These are phyloP conservation scores for Suhomyces sp. DNA, from an alignment of 805 yeast genomes.

Conservation along the genomic window DNA sequence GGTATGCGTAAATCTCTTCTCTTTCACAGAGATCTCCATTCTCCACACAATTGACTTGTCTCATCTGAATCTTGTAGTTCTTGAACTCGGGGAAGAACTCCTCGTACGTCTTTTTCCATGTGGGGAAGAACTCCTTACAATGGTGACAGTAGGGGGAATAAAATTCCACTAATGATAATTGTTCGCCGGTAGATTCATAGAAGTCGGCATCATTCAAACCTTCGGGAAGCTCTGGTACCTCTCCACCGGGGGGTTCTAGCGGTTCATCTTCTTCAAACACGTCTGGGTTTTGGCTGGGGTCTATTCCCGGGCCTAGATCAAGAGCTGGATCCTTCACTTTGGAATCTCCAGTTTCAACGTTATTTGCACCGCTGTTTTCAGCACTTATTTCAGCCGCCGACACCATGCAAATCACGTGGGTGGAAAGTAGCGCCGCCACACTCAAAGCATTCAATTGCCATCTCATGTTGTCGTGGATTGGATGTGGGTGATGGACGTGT, in stretches of 20 bases:
- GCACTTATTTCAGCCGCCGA: too few relatives aligned
- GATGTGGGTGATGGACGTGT: too few relatives aligned
- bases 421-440: too few relatives aligned
- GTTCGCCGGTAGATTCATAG: conserved; percentile 46
- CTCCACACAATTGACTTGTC: conserved; percentile 82
- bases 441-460: too few relatives aligned
- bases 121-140: conserved; percentile 77
- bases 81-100: conserved; percentile 46
- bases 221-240: conserved; percentile 41
- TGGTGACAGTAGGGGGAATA: conserved; percentile 88
- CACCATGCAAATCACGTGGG: too few relatives aligned
- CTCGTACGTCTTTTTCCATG: conserved; percentile 69
- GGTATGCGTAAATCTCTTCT: conserved; percentile 65
- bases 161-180: conserved; percentile 79
- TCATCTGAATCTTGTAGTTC: conserved; percentile 50
- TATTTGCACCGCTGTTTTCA: too few relatives aligned
- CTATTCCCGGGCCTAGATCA: background rate
- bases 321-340: too few relatives aligned
- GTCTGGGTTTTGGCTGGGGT: background rate
- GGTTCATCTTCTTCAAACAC: conserved; percentile 1
- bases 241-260: too few relatives aligned
- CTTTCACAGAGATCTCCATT: conserved; percentile 81
- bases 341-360: too few relatives aligned
- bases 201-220: conserved; percentile 52
- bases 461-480: too few relatives aligned